These are phyloP conservation scores for Triticum dicoccoides DNA, from an alignment of 176 grass and related monocot species.

Conservation along the genomic window DNA sequence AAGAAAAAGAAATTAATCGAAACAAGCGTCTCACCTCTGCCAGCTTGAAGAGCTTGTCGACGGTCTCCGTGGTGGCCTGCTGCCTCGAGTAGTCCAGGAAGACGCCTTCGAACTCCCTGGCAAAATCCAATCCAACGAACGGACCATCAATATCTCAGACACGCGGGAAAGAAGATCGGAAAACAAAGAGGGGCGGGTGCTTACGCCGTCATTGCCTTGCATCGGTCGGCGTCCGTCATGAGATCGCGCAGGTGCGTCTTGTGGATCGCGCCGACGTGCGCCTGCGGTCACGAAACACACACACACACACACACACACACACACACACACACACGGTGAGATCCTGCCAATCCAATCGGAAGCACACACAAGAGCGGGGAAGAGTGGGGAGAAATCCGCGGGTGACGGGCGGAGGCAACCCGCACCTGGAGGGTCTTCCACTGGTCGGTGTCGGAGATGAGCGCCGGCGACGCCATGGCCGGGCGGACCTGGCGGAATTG, in stretches of 20 bases:
- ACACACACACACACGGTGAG: neutral
- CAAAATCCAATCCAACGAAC: neutral
- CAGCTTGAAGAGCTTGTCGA: slow-evolving; percentile 84
- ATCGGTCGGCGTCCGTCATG: slow-evolving; percentile 76
- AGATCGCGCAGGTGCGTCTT: slow-evolving; percentile 77
- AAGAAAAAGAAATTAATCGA: neutral
- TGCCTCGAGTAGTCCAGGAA: slow-evolving; percentile 79
- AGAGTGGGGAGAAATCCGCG: too few relatives aligned
- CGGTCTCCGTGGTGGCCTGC: slow-evolving; percentile 48
- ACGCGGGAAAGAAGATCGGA: neutral
- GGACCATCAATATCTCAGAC: neutral
- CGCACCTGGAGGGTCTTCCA: slow-evolving; percentile 78
- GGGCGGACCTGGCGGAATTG: neutral
- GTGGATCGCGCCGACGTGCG: slow-evolving; percentile 60
- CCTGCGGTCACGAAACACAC: slow-evolving; percentile 37
- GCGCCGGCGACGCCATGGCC: slow-evolving; percentile 64
- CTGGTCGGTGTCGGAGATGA: slow-evolving; percentile 70
- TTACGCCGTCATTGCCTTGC: slow-evolving; percentile 88
- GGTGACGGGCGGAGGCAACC: neutral
- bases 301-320: neutral
- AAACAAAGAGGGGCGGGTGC: neutral
- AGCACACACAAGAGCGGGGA: too few relatives aligned
- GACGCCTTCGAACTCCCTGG: slow-evolving; percentile 71
- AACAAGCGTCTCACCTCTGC: slow-evolving; percentile 42
- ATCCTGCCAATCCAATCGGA: neutral